Conservation (phyloP, 805 yeast genomes). For the Starmerella cellae region DNA sequence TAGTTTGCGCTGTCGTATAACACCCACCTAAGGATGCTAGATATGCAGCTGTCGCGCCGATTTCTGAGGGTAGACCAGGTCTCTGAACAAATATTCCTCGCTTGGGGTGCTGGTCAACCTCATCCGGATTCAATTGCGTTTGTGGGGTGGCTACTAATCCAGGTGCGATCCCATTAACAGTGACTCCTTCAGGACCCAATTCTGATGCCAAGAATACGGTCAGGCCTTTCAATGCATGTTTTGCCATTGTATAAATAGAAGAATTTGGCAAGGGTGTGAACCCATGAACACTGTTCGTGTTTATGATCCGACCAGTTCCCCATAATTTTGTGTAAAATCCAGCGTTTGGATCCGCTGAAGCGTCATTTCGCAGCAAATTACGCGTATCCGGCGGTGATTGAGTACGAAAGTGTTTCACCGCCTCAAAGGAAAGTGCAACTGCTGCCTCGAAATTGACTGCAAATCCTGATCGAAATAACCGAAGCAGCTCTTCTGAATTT, state of each 20-base stretch:
- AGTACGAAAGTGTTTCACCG: slow-evolving; percentile 11
- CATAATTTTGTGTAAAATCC: slow-evolving; percentile 12
- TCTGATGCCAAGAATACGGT: slow-evolving; percentile 14
- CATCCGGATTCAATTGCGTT: slow-evolving; percentile 13
- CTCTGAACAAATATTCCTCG: slow-evolving; percentile 8
- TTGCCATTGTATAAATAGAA: slow-evolving; percentile 12
- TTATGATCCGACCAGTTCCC: slow-evolving; percentile 17
- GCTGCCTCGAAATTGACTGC: slow-evolving; percentile 16
- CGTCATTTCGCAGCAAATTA: background rate
- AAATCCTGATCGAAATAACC: slow-evolving; percentile 11
- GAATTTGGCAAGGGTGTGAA: slow-evolving; percentile 13
- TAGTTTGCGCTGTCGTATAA: slow-evolving; percentile 15
- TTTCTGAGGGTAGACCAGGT: slow-evolving; percentile 16
- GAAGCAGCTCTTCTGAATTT: slow-evolving; percentile 4
- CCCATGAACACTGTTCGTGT: slow-evolving; percentile 16
- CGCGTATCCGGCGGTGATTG: slow-evolving; percentile 10
- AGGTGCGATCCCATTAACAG: slow-evolving; percentile 16
- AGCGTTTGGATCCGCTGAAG: slow-evolving; percentile 8
- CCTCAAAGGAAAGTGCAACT: slow-evolving; percentile 11
- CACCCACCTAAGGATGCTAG: slow-evolving; percentile 12
- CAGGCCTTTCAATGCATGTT: slow-evolving; percentile 15
- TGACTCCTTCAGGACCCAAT: slow-evolving; percentile 16
- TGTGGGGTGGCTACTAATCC: slow-evolving; percentile 16
- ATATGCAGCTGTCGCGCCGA: slow-evolving; percentile 9
- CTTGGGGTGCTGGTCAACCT: slow-evolving; percentile 8